Evolutionary conservation across 805 yeast genomes (phyloP), one percentile per base, ranked within the genome.

Genomic region (Teunomyces atbi): DNA sequence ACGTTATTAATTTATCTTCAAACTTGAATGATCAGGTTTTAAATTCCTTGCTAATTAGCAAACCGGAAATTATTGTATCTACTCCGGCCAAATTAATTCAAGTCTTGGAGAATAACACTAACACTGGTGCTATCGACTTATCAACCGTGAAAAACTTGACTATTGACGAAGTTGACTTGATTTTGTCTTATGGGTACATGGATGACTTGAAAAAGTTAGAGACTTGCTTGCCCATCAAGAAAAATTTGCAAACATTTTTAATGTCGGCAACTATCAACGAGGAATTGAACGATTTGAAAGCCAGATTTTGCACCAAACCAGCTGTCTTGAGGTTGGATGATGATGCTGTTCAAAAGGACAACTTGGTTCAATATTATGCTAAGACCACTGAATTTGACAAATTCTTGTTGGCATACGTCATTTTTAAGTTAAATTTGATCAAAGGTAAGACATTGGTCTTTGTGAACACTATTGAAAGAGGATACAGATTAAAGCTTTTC

Each of bases 201-300:
- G 96, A 89, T 6, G 99, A 94, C 66, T 73, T 92, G 51, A 71
- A 78, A 35, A 78, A 77, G 56, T 77, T 94, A 52, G 76, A 86
- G 6, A 72, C 76, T 20, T 78, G 67, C 51, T 68, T 91, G 51
- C 89, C 90, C n/a, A 69, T 83, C 49, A 83, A 83, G 60, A 85
- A 86, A 51, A 81, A 79, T 48, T 71, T 88, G 54, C 99, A 94
- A 69, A 84, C 94, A 2, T 94, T 89, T 67, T 71, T 94, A 55
- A 94, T 94, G 98, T 87, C 96, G 66, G 99, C 99, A 2, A 94
- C 99, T 3, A 71, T 94, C 48, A 87, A 83, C 60, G 96, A 89
- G 37, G 97, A 92, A 51, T 81, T 92, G 52, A 82, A 87, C 49
- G 80, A 78, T 39, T 68, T 94, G 56, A 92, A 92, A 65, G 65